A percentile compares a stretch with the other conserved stretches of the same genome.
These are phyloP conservation scores for Pugionium dolabratum DNA, from an alignment of 345 rosid species.

Conservation along the genomic window DNA sequence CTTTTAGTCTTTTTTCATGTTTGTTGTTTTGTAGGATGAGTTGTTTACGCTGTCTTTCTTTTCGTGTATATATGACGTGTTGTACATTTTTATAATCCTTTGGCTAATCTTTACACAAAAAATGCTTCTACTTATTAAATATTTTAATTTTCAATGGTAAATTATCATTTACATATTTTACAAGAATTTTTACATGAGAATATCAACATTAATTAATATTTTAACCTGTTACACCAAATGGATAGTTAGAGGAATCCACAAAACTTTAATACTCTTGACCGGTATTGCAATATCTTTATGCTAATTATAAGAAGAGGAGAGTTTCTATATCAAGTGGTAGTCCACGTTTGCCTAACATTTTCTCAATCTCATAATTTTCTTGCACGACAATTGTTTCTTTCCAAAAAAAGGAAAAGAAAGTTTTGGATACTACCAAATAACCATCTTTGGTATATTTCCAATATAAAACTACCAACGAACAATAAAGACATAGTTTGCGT, in stretches of 20 bases:
- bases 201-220: too few relatives aligned
- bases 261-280: constrained; percentile 13
- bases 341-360: constrained; percentile 9
- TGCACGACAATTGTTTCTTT: constrained; percentile 14
- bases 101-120: not conserved
- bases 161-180: too few relatives aligned
- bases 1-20: not conserved
- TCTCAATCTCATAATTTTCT: constrained; percentile 11
- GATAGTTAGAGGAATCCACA: constrained; percentile 10
- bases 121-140: too few relatives aligned
- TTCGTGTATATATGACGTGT: not conserved
- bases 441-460: not conserved
- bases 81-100: too few relatives aligned
- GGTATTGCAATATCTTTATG: not conserved
- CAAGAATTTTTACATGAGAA: too few relatives aligned
- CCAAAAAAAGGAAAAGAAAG: constrained; percentile 21
- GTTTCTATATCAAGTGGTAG: constrained; percentile 9
- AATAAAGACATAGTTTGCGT: not conserved
- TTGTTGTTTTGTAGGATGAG: not conserved
- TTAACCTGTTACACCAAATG: not conserved
- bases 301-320: not conserved
- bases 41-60: not conserved
- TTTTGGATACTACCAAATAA: not conserved
- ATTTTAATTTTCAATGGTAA: too few relatives aligned
- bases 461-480: not conserved